phyloP scores from a whole-genome alignment of 176 grass and related monocot genomes.

The Triticum dicoccoides region DNA sequence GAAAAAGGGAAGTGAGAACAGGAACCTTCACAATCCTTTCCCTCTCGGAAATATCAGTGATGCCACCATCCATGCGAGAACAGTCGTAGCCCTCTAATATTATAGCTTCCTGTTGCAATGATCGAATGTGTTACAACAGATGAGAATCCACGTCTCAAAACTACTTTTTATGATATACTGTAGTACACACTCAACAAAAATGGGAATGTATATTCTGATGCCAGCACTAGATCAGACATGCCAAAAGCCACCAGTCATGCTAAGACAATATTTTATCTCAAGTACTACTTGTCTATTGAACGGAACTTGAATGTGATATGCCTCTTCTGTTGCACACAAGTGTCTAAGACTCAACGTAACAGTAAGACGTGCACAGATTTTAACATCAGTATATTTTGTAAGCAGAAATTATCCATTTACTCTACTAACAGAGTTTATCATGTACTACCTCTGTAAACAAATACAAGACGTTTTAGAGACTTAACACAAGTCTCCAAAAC shows the following conservation, averaged over 20 bases:
- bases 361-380: not conserved
- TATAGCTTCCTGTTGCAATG: slow-evolving; percentile 69
- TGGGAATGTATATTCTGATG: slow-evolving; percentile 10
- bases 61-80: slow-evolving; percentile 91
- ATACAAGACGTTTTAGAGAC: too few relatives aligned
- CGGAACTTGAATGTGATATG: not conserved
- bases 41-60: slow-evolving; percentile 66
- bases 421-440: not conserved
- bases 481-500: too few relatives aligned
- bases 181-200: not conserved
- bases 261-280: not conserved
- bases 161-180: not conserved
- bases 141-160: not conserved
- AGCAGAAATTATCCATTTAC: not conserved
- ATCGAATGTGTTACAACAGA: not conserved
- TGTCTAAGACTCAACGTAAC: not conserved
- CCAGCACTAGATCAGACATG: slow-evolving; percentile 24
- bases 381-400: slow-evolving; percentile 11
- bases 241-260: slow-evolving; percentile 6
- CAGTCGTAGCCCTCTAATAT: slow-evolving; percentile 61
- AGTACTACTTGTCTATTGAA: not conserved
- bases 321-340: not conserved
- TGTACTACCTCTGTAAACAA: not conserved
- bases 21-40: slow-evolving; percentile 84
- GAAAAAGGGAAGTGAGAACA: not conserved